Conservation (phyloP, 2,329 filamentous ascomycete species). For the Cadophora luteo-olivacea region DNA sequence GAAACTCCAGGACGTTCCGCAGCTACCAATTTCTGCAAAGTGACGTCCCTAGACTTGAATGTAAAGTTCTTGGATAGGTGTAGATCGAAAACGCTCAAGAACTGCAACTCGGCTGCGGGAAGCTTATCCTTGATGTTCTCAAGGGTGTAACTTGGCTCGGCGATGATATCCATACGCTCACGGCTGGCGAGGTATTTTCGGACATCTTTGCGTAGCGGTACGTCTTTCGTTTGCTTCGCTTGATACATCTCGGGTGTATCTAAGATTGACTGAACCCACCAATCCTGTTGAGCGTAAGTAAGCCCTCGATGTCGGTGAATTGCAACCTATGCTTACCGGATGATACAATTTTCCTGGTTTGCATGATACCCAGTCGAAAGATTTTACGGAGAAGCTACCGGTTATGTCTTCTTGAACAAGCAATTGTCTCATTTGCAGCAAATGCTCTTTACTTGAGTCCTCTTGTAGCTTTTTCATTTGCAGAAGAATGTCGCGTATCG, state of each 20-base stretch:
- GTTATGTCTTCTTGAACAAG: slow-evolving; percentile 24
- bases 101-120: slow-evolving; percentile 22
- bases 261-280: slow-evolving; percentile 28
- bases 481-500: slow-evolving; percentile 28
- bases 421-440: slow-evolving; percentile 27
- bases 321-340: slow-evolving; percentile 8
- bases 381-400: slow-evolving; percentile 14
- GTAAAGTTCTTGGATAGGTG: slow-evolving; percentile 18
- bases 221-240: slow-evolving; percentile 26
- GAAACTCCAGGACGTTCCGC: background rate
- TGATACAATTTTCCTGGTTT: slow-evolving; percentile 26
- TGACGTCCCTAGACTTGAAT: slow-evolving; percentile 19
- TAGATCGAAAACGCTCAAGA: slow-evolving; percentile 26
- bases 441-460: slow-evolving; percentile 25
- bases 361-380: slow-evolving; percentile 30
- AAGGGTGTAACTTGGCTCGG: slow-evolving; percentile 13
- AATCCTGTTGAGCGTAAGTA: slow-evolving; percentile 17
- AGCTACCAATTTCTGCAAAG: background rate
- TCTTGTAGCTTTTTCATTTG: slow-evolving; percentile 29
- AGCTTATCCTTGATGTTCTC: slow-evolving; percentile 23
- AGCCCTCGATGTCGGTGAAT: no score
- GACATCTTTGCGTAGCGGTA: slow-evolving; percentile 23
- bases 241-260: slow-evolving; percentile 27
- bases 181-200: slow-evolving; percentile 18
- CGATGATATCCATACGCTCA: slow-evolving; percentile 12